Conservation (phyloP, 2,329 filamentous ascomycete species). For the Amauroascus niger region DNA sequence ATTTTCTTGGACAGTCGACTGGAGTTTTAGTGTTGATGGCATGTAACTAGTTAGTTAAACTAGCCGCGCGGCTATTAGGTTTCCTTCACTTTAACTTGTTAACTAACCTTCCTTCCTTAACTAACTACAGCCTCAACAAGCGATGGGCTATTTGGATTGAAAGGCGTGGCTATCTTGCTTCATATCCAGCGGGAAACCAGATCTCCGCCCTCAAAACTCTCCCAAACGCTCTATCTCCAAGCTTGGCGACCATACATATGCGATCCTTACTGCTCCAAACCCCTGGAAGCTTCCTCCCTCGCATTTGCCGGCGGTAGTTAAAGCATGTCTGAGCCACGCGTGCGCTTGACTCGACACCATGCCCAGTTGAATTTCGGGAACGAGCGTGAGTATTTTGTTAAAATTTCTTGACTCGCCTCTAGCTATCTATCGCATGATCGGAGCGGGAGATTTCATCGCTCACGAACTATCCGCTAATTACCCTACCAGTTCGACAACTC, state of each 20-base stretch:
- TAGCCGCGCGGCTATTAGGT: background rate
- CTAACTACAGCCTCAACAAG: no score
- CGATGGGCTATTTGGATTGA: no score
- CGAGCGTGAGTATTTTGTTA: constrained; percentile 49
- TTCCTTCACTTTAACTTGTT: background rate
- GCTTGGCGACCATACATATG: background rate
- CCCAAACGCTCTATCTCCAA: background rate
- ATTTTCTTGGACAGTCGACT: background rate
- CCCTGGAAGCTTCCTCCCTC: background rate
- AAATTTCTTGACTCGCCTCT: no score
- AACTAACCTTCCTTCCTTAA: background rate
- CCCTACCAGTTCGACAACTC: constrained; percentile 31
- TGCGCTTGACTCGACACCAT: constrained; percentile 68
- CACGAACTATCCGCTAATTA: background rate
- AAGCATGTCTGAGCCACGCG: constrained; percentile 61
- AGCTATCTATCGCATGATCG: no score
- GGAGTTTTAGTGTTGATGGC: background rate
- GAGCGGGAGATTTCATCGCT: no score
- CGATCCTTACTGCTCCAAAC: background rate
- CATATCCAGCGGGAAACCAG: background rate
- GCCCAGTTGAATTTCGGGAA: constrained; percentile 69
- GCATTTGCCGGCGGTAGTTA: background rate
- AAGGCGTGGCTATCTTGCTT: background rate
- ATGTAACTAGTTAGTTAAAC: background rate
- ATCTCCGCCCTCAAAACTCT: background rate